Evolutionary conservation across 352 stramenopile genomes (phyloP).

Genomic region (Saprolegnia diclina): DNA sequence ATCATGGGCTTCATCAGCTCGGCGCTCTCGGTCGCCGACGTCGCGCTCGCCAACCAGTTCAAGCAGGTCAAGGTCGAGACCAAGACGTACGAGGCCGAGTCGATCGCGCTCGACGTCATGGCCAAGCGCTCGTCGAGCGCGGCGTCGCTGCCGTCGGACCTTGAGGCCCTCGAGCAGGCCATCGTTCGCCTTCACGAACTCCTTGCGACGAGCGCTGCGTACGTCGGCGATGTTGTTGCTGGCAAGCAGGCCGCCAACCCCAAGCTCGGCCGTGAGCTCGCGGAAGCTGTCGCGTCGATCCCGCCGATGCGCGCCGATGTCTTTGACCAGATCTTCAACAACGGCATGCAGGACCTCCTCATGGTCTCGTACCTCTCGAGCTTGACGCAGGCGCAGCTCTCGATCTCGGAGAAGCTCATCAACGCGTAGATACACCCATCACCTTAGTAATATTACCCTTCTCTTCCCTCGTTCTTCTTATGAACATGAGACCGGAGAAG

Average conservation of each 20-base stretch:
- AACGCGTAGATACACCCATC: constrained; percentile 54
- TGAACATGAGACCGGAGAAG: background rate
- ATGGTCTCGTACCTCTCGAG: constrained; percentile 98
- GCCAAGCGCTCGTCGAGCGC: constrained; percentile 30
- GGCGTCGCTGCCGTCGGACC: constrained; percentile 61
- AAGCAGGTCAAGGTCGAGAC: constrained; percentile 90
- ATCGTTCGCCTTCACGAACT: constrained; percentile 89
- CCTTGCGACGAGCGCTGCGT: constrained; percentile 84
- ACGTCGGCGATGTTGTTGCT: constrained; percentile 89
- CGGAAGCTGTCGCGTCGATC: constrained; percentile 90
- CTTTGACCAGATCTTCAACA: constrained; percentile 96
- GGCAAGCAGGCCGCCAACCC: constrained; percentile 66
- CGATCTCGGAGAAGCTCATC: constrained; percentile 97
- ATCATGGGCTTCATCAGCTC: constrained; percentile 89
- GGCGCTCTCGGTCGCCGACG: constrained; percentile 85
- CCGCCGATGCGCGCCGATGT: constrained; percentile 90
- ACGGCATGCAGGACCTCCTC: constrained; percentile 95
- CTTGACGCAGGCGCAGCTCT: constrained; percentile 95
- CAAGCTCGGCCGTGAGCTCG: constrained; percentile 90
- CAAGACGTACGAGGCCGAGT: constrained; percentile 89
- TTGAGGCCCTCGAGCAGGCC: constrained; percentile 59
- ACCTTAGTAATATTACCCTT: background rate
- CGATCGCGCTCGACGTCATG: constrained; percentile 89
- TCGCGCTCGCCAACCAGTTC: constrained; percentile 89
- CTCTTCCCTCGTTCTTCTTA: background rate